These are phyloP conservation scores for Babesia bigemina DNA, from an alignment of 169 alveolate species.

Conservation along the genomic window DNA sequence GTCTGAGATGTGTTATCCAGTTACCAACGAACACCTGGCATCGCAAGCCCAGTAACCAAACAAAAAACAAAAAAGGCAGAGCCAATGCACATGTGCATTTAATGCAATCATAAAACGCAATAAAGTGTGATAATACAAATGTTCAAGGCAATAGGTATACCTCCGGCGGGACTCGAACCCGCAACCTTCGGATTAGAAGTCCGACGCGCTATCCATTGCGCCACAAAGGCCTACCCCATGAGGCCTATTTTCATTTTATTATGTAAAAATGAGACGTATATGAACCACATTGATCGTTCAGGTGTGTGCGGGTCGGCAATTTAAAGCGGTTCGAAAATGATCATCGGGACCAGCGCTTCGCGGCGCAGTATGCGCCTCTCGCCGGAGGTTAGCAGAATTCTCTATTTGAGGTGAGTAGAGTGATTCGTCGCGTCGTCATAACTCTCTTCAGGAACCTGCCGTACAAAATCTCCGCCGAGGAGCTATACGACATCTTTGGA, in stretches of 20 bases:
- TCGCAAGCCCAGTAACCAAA: no score
- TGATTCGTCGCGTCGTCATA: background rate
- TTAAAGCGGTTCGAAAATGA: slow-evolving; percentile 19
- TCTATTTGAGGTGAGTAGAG: slow-evolving; percentile 58
- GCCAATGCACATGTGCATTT: no score
- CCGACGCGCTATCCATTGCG: slow-evolving; percentile 94
- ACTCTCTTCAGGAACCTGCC: slow-evolving; percentile 80
- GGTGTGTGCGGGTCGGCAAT: background rate
- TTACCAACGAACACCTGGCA: no score
- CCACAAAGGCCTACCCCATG: slow-evolving; percentile 76
- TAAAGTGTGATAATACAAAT: no score
- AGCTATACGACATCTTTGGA: slow-evolving; percentile 97
- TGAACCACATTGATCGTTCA: background rate
- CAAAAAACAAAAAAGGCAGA: no score
- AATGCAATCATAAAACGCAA: no score
- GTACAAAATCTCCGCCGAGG: slow-evolving; percentile 90
- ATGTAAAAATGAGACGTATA: no score
- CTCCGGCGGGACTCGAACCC: slow-evolving; percentile 94
- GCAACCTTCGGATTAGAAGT: slow-evolving; percentile 94
- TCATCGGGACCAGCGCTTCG: slow-evolving; percentile 55
- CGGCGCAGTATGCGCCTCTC: slow-evolving; percentile 68
- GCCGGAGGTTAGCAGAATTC: slow-evolving; percentile 70
- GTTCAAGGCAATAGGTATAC: slow-evolving; percentile 14
- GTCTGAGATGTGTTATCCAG: no score
- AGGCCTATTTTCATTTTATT: slow-evolving; percentile 13